Conservation (phyloP, 2,329 filamentous ascomycete species). For the Dactylellina haptotyla region DNA sequence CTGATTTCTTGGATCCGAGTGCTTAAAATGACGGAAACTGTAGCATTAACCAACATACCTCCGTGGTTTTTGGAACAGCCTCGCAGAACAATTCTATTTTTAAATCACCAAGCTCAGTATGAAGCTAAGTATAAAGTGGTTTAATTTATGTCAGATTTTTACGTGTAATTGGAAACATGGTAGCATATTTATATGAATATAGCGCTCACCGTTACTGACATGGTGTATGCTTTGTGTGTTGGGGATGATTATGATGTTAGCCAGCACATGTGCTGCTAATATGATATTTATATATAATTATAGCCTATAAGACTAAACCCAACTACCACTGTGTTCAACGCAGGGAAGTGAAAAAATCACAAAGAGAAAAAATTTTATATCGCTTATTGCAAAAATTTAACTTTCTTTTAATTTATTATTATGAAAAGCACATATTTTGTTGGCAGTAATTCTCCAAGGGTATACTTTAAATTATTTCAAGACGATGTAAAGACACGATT, state of each 20-base stretch:
- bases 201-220: conserved; percentile 39
- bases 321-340: no score
- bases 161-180: neutral
- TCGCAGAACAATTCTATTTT: conserved; percentile 98
- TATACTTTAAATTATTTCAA: neutral
- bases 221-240: neutral
- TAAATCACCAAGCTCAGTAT: conserved; percentile 87
- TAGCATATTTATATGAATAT: neutral
- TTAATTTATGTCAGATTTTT: neutral
- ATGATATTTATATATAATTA: no score
- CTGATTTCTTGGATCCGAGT: neutral
- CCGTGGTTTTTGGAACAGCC: conserved; percentile 88
- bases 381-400: no score
- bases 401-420: no score
- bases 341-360: no score
- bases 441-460: no score
- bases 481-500: neutral
- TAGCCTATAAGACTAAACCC: no score
- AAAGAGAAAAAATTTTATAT: no score
- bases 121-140: conserved; percentile 65
- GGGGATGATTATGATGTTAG: neutral
- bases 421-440: no score
- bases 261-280: neutral
- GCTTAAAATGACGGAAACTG: neutral
- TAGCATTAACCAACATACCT: conserved; percentile 66